Base-by-base conservation (phyloP, 169 alveolate species). In the Eimeria brunetti region DNA sequence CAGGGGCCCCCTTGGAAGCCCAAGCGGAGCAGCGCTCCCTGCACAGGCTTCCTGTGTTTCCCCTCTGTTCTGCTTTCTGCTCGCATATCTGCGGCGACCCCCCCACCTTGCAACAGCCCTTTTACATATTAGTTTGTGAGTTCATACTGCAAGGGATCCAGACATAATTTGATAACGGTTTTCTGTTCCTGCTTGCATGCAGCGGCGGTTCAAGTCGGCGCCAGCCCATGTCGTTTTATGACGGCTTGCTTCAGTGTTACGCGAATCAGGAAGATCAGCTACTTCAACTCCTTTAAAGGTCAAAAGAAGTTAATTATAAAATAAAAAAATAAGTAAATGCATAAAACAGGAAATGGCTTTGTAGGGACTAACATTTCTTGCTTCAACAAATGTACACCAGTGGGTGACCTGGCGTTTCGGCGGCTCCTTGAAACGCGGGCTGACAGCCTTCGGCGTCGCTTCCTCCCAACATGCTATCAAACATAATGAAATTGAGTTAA, bases 1-100 rank as follows among this genome's bases (percentile, higher is more conserved):
- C 86, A 41, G 38, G 86, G 86, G 64, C 86, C 56, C 86, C 86
- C 86, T 46, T 46, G 44, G 58, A 41, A 24, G 80, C 60, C 56
- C 41, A 76, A 46, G 5, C 24, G 33, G 27, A 76, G 38, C 62
- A 24, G 44, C 62, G 22, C 62, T 76, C 41, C 0, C 53, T 73
- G 53, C 86, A 76, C 64, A 24, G 86, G 60, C 62, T n/a, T 76
- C 22, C 41, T 46, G 38, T 18, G 86, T n/a, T 44, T 44, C 44
- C 62, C 62, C 27, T 38, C 14, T 24, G 38, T 18, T 46, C 64
- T 44, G 27, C 86, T 76, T n/a, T 41, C 22, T 41, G 24, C 41
- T 76, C 86, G 24, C 51, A 30, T 69, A 33, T 44, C 36, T n/a
- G 41, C 3, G 38, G 60, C 62, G 44, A 76, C 60, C 41, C 51